Base-by-base conservation (phyloP, 2,329 filamentous ascomycete species). In the Esteya vermicola region DNA sequence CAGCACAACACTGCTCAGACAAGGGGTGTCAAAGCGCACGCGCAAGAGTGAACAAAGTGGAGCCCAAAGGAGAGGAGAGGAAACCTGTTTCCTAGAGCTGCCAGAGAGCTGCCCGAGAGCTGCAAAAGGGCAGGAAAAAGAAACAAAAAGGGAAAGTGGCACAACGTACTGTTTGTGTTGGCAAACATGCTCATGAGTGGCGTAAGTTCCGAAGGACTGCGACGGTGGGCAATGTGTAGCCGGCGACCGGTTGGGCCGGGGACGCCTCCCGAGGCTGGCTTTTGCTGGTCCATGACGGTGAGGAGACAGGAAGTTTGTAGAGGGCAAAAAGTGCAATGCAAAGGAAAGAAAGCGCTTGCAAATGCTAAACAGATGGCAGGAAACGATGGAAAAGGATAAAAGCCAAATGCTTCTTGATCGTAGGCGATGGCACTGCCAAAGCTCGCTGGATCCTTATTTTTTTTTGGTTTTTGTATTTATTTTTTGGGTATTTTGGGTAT, bases 201-300 rank as follows among this genome's bases (percentile, higher is more conserved):
- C 44, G 89, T 96, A 62, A 96, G 72, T 72, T 96, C 91, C 51
- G 91, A 96, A 49, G 89, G 91, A 66, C 86, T 95, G 63, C 89
- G 81, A 58, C 89, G 82, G 69, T 96, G 89, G 56, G 89, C 89
- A 64, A 96, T 95, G 68, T 96, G 88, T 60, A 96, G 76, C 60
- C 88, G 81, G 58, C 89, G 86, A 57, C 86, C 86, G 58, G 80
- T 65, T 54, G 85, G 84, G 52, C 85, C 86, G 58, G 68, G 68
- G 45, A 77, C 71, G 54, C 72, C 72, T 56, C 68, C 68, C 50
- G 65, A 54, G 54, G 63, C 63, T 54, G 63, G 64, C 47, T 58
- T 61, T 51, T 72, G 72, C 61, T 77, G 76, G 57, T 78, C 78
- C 78, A 83, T 83, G 58, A 50, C 59, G 66, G 28, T 16, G 9